These are phyloP conservation scores for Thermoascus crustaceus DNA, from an alignment of 2,329 filamentous ascomycete species.

Conservation along the genomic window DNA sequence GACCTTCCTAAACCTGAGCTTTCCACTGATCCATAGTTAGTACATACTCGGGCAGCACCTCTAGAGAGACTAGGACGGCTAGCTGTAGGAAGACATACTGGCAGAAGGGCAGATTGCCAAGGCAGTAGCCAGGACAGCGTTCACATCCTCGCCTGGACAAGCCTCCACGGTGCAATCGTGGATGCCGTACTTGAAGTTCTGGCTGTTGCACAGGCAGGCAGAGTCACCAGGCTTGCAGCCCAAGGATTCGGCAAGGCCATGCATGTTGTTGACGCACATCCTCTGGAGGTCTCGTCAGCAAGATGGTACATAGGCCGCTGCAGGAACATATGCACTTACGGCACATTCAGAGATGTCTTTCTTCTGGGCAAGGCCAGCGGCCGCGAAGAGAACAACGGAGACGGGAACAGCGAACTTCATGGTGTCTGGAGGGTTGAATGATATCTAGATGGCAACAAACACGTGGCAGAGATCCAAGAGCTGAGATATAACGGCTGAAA, in stretches of 20 bases:
- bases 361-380: neutral
- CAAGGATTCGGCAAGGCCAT: constrained; percentile 29
- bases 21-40: too few relatives aligned
- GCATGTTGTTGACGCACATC: constrained; percentile 40
- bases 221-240: constrained; percentile 32
- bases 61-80: constrained; percentile 1
- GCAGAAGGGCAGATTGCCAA: constrained; percentile 28
- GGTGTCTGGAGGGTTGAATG: constrained; percentile 1
- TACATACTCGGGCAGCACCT: too few relatives aligned
- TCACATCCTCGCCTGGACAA: constrained; percentile 32
- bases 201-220: constrained; percentile 33
- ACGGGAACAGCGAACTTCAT: constrained; percentile 2
- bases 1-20: too few relatives aligned
- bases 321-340: constrained; percentile 1
- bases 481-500: neutral
- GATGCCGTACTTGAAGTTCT: constrained; percentile 37
- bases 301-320: neutral
- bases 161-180: constrained; percentile 39
- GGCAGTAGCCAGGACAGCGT: constrained; percentile 25
- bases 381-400: constrained; percentile 3
- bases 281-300: constrained; percentile 23
- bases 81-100: constrained; percentile 3
- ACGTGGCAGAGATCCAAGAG: neutral
- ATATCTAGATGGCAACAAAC: neutral
- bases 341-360: constrained; percentile 1